Evolutionary conservation across 1,284 basidiomycete species (phyloP).

Genomic region (Malassezia furfur): DNA sequence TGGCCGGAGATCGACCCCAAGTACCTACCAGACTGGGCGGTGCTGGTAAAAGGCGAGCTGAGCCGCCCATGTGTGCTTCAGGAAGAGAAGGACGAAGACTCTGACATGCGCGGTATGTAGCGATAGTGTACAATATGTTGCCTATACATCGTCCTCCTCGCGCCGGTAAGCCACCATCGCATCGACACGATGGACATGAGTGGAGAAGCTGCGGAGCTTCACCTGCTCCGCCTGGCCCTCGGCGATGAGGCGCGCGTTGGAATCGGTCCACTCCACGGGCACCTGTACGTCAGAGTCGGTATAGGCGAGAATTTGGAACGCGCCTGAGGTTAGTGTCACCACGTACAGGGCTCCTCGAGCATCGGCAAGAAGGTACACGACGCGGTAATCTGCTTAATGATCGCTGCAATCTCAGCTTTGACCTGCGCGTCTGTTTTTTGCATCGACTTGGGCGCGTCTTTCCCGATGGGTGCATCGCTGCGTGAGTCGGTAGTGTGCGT

Average conservation of each 20-base stretch:
- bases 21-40: constrained; percentile 24
- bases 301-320: constrained; percentile 87
- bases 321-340: constrained; percentile 46
- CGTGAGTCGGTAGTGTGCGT: neutral
- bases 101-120: constrained; percentile 15
- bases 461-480: neutral
- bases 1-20: constrained; percentile 18
- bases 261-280: constrained; percentile 84
- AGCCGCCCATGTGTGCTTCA: neutral
- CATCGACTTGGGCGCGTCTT: constrained; percentile 9
- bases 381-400: constrained; percentile 95
- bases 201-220: constrained; percentile 51
- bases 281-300: constrained; percentile 61
- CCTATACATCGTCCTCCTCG: constrained; percentile 44
- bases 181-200: constrained; percentile 50
- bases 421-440: constrained; percentile 73
- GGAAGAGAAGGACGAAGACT: neutral
- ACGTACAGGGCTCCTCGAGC: constrained; percentile 84
- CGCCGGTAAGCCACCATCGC: constrained; percentile 50
- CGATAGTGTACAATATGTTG: constrained; percentile 11
- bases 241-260: constrained; percentile 86
- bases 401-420: constrained; percentile 91
- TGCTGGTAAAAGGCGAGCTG: constrained; percentile 10
- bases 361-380: constrained; percentile 90
- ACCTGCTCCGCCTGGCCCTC: constrained; percentile 93